Conservation (phyloP, 352 stramenopile species). For the Albugo candida region DNA sequence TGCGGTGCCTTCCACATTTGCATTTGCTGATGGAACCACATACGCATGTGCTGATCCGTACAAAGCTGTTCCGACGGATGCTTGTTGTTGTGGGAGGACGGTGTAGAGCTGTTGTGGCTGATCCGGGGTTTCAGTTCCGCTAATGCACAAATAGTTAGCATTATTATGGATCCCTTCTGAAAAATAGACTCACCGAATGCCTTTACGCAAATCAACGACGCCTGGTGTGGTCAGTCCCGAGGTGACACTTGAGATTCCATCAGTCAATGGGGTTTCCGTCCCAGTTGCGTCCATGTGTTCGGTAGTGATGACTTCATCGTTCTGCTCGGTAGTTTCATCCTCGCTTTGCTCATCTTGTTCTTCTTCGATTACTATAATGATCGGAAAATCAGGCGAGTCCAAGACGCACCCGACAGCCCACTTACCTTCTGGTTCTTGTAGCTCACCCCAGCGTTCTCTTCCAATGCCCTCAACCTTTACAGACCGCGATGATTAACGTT, state of each 20-base stretch:
- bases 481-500: background rate
- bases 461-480: conserved; percentile 25
- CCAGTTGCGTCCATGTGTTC: conserved; percentile 25
- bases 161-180: background rate
- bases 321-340: conserved; percentile 14
- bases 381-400: conserved; percentile 3
- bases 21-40: conserved; percentile 24
- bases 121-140: conserved; percentile 37
- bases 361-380: conserved; percentile 16
- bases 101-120: conserved; percentile 53
- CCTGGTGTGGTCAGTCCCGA: conserved; percentile 43
- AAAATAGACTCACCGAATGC: conserved; percentile 19
- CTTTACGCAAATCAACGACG: conserved; percentile 60
- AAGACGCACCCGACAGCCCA: background rate
- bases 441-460: conserved; percentile 44
- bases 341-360: conserved; percentile 28
- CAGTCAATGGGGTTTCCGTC: conserved; percentile 28
- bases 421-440: conserved; percentile 41
- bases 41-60: conserved; percentile 63
- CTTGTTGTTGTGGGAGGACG: conserved; percentile 59
- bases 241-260: conserved; percentile 43
- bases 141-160: conserved; percentile 7
- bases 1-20: conserved; percentile 9
- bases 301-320: conserved; percentile 12
- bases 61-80: conserved; percentile 42